Evolutionary conservation across 2,329 filamentous ascomycete species (phyloP).

Genomic region (Trichoderma pleuroti): DNA sequence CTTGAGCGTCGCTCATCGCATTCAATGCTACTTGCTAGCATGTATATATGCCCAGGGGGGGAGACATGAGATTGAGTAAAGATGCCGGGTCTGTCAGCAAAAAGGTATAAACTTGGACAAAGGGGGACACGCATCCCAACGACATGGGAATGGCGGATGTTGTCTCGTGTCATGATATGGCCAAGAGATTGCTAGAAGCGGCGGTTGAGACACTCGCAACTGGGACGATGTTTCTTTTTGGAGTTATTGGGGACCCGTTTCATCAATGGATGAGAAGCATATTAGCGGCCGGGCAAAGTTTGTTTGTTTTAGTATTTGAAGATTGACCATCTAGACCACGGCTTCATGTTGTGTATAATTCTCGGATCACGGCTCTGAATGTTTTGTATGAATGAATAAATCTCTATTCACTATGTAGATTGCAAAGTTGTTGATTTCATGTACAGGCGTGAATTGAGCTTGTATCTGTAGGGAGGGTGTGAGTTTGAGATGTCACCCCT

Average conservation of each 20-base stretch:
- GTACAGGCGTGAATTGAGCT: too few relatives aligned
- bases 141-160: neutral
- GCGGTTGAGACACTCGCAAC: neutral
- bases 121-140: neutral
- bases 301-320: neutral
- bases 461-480: neutral
- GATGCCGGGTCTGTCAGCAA: neutral
- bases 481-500: neutral
- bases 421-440: neutral
- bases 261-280: neutral
- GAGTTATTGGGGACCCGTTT: neutral
- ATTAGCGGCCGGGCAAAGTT: neutral
- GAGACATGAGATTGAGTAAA: neutral
- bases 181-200: neutral
- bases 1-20: neutral
- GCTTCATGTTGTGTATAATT: neutral
- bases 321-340: neutral
- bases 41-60: neutral
- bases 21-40: neutral
- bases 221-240: neutral
- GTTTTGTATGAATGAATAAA: neutral
- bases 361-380: neutral
- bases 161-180: neutral
- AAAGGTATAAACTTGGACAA: neutral
- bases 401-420: neutral